Evolutionary conservation across 441 rosid genomes (phyloP).

Genomic region (Populus trichocarpa): DNA sequence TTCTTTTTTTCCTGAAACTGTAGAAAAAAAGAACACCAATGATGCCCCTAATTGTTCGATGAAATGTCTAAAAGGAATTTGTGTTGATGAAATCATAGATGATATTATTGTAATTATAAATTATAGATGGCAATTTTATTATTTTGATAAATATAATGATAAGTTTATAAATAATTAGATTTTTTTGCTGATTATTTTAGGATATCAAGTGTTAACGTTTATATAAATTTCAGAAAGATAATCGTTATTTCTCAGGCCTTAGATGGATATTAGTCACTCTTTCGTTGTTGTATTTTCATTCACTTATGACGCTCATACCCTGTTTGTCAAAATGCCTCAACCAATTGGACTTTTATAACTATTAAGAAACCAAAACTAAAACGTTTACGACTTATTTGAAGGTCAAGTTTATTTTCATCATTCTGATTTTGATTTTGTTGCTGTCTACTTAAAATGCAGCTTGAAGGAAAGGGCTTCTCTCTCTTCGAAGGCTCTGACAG

Average conservation of each 20-base stretch:
- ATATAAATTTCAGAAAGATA: too few relatives aligned
- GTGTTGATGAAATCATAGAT: not conserved
- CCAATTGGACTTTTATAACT: not conserved
- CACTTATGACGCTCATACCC: not conserved
- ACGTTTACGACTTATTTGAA: not conserved
- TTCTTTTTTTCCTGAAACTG: conserved; percentile 12
- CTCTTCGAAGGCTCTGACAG: not conserved
- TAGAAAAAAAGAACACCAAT: conserved; percentile 4
- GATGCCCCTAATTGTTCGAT: conserved; percentile 34
- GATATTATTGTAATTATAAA: too few relatives aligned
- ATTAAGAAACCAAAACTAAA: not conserved
- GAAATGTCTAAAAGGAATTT: conserved; percentile 24
- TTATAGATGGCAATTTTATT: too few relatives aligned
- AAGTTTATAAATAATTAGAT: too few relatives aligned
- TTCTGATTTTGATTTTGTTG: not conserved
- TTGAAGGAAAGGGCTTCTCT: conserved; percentile 7
- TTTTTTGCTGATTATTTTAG: too few relatives aligned
- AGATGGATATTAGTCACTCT: too few relatives aligned
- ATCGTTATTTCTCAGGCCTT: too few relatives aligned
- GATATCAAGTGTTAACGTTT: too few relatives aligned
- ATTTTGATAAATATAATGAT: too few relatives aligned
- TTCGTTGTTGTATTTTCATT: rapidly evolving
- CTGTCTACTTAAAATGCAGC: conserved; percentile 15
- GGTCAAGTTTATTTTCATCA: not conserved
- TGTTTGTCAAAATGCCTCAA: conserved; percentile 16